Conservation (phyloP, 1,284 basidiomycete genomes). For the Meira miltonrushii region DNA sequence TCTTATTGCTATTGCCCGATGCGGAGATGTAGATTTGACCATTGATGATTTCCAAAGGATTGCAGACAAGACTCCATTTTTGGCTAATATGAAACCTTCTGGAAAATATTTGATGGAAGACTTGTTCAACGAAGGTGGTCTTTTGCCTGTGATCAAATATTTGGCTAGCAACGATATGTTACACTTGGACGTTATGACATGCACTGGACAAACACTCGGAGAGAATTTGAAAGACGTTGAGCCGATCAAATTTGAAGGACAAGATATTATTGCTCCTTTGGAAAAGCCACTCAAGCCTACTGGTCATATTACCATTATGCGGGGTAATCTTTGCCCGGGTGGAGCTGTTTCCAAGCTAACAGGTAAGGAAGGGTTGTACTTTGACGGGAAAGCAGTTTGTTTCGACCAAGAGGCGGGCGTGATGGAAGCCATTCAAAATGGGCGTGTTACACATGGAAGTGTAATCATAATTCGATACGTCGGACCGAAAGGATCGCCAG, state of each 20-base stretch:
- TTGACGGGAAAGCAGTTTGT: constrained; percentile 65
- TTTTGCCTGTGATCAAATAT: constrained; percentile 61
- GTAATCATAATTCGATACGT: constrained; percentile 84
- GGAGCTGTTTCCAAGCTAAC: constrained; percentile 90
- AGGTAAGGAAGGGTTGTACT: constrained; percentile 84
- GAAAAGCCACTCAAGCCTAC: constrained; percentile 79
- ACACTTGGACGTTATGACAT: constrained; percentile 78
- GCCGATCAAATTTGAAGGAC: constrained; percentile 61
- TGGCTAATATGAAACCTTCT: constrained; percentile 77
- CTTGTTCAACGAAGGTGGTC: constrained; percentile 62
- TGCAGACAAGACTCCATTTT: constrained; percentile 63
- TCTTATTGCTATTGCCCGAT: constrained; percentile 81
- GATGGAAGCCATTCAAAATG: constrained; percentile 73
- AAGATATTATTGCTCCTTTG: constrained; percentile 74
- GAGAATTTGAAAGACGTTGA: constrained; percentile 80
- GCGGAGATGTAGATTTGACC: constrained; percentile 72
- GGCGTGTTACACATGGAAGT: constrained; percentile 79
- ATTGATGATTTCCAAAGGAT: constrained; percentile 64
- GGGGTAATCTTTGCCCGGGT: constrained; percentile 83
- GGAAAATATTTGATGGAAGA: constrained; percentile 70
- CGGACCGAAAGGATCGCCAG: constrained; percentile 84
- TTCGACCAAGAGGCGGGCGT: constrained; percentile 78
- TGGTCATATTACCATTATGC: constrained; percentile 82
- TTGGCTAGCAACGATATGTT: constrained; percentile 66
- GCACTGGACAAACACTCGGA: constrained; percentile 77